Evolutionary conservation across 78 protist genomes (phyloP), one percentile per base, ranked within the genome.

Genomic region (Cavenderia fasciculata): DNA sequence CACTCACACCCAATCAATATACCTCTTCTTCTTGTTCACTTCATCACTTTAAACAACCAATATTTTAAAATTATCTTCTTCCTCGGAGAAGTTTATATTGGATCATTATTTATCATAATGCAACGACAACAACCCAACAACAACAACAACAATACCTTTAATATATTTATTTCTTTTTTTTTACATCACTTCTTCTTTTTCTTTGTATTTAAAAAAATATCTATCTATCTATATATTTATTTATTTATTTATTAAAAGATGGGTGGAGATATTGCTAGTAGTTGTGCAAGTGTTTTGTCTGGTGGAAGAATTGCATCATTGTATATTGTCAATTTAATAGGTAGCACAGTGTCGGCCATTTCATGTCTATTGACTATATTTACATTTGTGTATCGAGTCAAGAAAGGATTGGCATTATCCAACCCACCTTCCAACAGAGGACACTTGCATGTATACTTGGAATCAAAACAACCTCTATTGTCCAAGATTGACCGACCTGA

Each of bases 191-290:
- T n/a, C n/a, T n/a, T n/a, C n/a, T n/a, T n/a, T n/a, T n/a, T n/a
- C n/a, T n/a, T n/a, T n/a, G n/a, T n/a, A n/a, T n/a, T n/a, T n/a
- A n/a, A n/a, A n/a, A n/a, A n/a, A n/a, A n/a, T n/a, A n/a, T n/a
- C n/a, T n/a, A n/a, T n/a, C n/a, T n/a, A n/a, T n/a, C n/a, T n/a
- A n/a, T n/a, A n/a, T n/a, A n/a, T n/a, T n/a, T n/a, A n/a, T n/a
- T n/a, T n/a, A n/a, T n/a, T n/a, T n/a, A n/a, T n/a, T n/a, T n/a
- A n/a, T n/a, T 19, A 12, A 56, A 25, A 21, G 56, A 74, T 74
- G 84, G 84, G 84, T 2, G 69, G 84, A 36, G 84, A 74, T 57
- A 57, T 74, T 27, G 69, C 51, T 41, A n/a, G n/a, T n/a, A 11
- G 34, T 23, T 74, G 84, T 40, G 16, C 84, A 1, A 23, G 51